Base-by-base conservation (phyloP, 306 rosid species). In the Begonia loranthoides region DNA sequence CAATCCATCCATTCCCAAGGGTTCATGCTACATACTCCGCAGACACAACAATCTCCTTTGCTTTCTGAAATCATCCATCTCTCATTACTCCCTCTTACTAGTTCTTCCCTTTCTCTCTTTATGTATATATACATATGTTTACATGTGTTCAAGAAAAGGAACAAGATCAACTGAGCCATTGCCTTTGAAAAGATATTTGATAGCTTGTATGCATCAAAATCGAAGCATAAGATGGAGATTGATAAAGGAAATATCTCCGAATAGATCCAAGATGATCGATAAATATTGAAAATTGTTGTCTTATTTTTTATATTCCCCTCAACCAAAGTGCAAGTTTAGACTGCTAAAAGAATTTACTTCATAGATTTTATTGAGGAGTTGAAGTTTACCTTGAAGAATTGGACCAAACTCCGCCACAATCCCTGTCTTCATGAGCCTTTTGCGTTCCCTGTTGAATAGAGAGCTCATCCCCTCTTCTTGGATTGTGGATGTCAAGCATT, bases 401-500 rank as follows among this genome's bases (percentile, higher is more conserved):
- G 61, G 78, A 73, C 92, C 92, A 78, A 21, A 82, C 78, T 16
- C 74, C 80, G 45, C 52, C 60, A 57, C 57, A 73, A 17, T 82
- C 80, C 60, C 67, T 78, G 43, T 78, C 82, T 66, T 62, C 78
- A 65, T 66, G 72, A 73, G 48, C 65, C 55, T 52, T 57, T 63
- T 64, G 67, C 72, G 66, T 78, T 63, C 68, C 77, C 13, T 75
- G 73, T 60, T 78, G 81, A 66, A 64, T 40, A 44, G 82, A 68
- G 36, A 50, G 51, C 43, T 82, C 86, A 57, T 24, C 45, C 44
- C 11, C 14, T 9, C 65, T 51, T 51, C 70, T 55, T 66, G 74
- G 70, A 41, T 74, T 75, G 52, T 78, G 79, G 24, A 78, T 67
- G 41, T 78, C 92, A 65, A 78, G 70, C 82, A 78, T 82, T 55